Percentiles rank a stretch among this genome's conserved stretches.
Evolutionary conservation across 2,329 filamentous ascomycete genomes (phyloP).

Genomic region (Neoarthrinium moseri): DNA sequence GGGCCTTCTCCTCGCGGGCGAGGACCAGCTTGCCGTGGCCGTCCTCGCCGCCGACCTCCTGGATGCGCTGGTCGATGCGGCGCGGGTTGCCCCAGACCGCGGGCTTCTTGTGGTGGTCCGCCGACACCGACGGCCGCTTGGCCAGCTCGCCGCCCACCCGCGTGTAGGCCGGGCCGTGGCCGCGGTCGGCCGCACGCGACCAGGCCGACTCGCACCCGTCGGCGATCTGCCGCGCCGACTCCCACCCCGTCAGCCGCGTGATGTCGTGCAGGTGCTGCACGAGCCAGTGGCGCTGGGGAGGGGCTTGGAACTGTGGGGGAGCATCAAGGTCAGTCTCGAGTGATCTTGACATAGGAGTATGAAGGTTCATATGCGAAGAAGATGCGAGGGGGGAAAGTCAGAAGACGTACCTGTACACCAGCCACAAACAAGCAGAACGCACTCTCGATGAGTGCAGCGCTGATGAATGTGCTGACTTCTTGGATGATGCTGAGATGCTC

Average conservation of each 20-base stretch:
- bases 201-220: constrained; percentile 82
- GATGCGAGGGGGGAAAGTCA: background rate
- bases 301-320: constrained; percentile 62
- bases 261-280: constrained; percentile 74
- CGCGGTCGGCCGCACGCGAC: constrained; percentile 71
- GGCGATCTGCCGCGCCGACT: constrained; percentile 78
- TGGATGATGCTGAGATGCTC: constrained; percentile 50
- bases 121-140: background rate
- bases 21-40: constrained; percentile 52
- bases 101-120: constrained; percentile 33
- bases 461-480: constrained; percentile 73
- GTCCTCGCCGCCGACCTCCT: constrained; percentile 40
- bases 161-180: constrained; percentile 73
- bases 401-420: constrained; percentile 62
- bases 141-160: constrained; percentile 37
- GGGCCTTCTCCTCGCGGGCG: constrained; percentile 61
- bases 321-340: background rate
- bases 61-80: constrained; percentile 50
- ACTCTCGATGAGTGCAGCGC: constrained; percentile 78
- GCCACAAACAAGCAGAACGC: constrained; percentile 85
- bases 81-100: constrained; percentile 49
- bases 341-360: background rate
- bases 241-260: constrained; percentile 81
- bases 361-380: background rate
- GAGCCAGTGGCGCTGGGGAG: constrained; percentile 74